phyloP scores from a whole-genome alignment of 169 alveolate species.

The Plasmodium yoelii region DNA sequence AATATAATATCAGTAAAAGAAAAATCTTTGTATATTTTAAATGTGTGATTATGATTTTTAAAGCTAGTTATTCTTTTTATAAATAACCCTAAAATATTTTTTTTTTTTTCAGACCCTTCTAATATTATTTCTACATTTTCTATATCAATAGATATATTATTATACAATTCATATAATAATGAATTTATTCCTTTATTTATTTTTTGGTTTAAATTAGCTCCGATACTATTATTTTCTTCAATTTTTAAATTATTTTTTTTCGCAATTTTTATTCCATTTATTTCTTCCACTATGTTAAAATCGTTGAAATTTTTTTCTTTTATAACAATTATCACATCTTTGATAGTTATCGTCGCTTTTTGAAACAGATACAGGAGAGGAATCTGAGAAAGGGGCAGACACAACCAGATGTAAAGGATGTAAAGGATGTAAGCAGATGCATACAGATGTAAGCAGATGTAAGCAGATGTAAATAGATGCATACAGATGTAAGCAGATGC shows the following conservation, averaged over 20 bases:
- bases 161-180: conserved; percentile 34
- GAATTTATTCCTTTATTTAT: conserved; percentile 56
- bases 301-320: conserved; percentile 56
- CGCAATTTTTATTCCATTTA: conserved; percentile 33
- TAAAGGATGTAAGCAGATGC: background rate
- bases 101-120: conserved; percentile 54
- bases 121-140: conserved; percentile 44
- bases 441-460: background rate
- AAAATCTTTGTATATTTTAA: conserved; percentile 32
- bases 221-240: conserved; percentile 27
- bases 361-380: conserved; percentile 60
- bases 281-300: conserved; percentile 48
- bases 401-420: background rate
- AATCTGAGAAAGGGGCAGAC: conserved; percentile 18
- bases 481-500: too few species aligned
- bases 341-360: conserved; percentile 41
- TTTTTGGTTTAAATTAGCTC: conserved; percentile 20
- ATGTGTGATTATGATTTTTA: conserved; percentile 18
- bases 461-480: too few species aligned
- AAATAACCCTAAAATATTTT: conserved; percentile 26
- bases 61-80: conserved; percentile 24
- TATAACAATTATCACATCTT: conserved; percentile 47
- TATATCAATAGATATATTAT: conserved; percentile 60
- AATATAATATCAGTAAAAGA: conserved; percentile 33
- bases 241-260: conserved; percentile 47